These are phyloP conservation scores for Moricandia arvensis DNA, from an alignment of 345 rosid species.

Conservation along the genomic window DNA sequence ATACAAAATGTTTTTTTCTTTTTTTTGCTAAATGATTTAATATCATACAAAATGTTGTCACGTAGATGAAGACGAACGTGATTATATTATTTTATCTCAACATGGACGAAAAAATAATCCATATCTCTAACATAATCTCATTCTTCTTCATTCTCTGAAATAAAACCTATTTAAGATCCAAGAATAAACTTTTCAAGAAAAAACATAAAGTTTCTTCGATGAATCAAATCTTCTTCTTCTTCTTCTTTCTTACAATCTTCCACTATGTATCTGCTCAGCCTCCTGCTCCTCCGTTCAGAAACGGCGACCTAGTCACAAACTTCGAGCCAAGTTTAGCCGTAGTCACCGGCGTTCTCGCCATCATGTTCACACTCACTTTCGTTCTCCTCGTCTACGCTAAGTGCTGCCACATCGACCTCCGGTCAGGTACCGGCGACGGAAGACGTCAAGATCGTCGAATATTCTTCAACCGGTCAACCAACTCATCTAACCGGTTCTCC, in stretches of 20 bases:
- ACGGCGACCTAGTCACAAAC: slow-evolving; percentile 40
- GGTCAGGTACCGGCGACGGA: slow-evolving; percentile 26
- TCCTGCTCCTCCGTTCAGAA: slow-evolving; percentile 24
- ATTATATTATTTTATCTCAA: not conserved
- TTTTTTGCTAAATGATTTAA: too few species aligned
- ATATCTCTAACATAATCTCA: not conserved
- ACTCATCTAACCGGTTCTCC: slow-evolving; percentile 53
- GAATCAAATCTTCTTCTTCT: slow-evolving; percentile 26
- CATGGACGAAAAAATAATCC: not conserved
- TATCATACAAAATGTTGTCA: slow-evolving; percentile 34
- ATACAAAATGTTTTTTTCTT: slow-evolving; percentile 32
- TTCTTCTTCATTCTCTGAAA: slow-evolving; percentile 2
- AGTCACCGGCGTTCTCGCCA: slow-evolving; percentile 64
- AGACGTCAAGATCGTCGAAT: slow-evolving; percentile 20
- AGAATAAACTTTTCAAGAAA: slow-evolving; percentile 1
- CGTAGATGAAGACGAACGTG: slow-evolving; percentile 18
- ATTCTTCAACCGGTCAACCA: slow-evolving; percentile 32
- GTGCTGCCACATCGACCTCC: slow-evolving; percentile 52
- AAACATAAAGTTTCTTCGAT: not conserved
- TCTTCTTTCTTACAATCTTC: slow-evolving; percentile 10
- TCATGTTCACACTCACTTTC: slow-evolving; percentile 68
- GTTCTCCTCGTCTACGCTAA: slow-evolving; percentile 66
- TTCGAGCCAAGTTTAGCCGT: slow-evolving; percentile 87
- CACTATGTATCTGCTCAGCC: slow-evolving; percentile 39
- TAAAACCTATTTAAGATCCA: not conserved